Percentiles rank a stretch among this genome's conserved stretches.
Conservation (phyloP, 331 rosid species). For the Pyrus hybrid region DNA sequence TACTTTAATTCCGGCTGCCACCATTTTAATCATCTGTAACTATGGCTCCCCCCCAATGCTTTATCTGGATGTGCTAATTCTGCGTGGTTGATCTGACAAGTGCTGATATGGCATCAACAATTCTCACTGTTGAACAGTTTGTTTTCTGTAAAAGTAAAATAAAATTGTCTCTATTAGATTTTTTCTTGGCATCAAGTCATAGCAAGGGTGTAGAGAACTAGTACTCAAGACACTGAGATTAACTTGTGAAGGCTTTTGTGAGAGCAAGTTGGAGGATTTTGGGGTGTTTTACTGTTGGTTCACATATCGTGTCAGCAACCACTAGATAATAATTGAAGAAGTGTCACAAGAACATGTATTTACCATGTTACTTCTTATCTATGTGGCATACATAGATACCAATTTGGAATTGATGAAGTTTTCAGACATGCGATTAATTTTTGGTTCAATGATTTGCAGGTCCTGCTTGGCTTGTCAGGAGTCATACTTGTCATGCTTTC, state of each 20-base stretch:
- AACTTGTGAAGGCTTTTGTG: neutral
- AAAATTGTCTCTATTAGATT: neutral
- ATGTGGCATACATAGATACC: neutral
- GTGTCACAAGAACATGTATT: neutral
- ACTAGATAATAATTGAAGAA: neutral
- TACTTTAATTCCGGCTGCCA: neutral
- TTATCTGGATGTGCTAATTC: neutral
- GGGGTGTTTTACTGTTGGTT: neutral
- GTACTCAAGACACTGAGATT: neutral
- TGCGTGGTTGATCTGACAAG: neutral
- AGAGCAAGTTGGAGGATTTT: neutral
- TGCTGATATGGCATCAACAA: neutral
- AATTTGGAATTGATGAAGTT: neutral
- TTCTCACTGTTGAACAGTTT: neutral
- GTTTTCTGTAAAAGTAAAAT: neutral
- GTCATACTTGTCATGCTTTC: slow-evolving; percentile 87
- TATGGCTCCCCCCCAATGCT: neutral
- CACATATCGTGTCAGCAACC: neutral
- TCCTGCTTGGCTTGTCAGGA: slow-evolving; percentile 86
- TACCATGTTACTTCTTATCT: neutral
- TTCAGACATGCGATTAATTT: slow-evolving; percentile 8
- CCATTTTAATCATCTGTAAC: neutral
- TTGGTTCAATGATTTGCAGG: slow-evolving; percentile 39
- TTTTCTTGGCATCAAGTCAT: neutral
- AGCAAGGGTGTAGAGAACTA: neutral